Evolutionary conservation across 768 basidiomycete species (phyloP), one percentile per base, ranked within the genome.

Genomic region (Tulasnella sp.): DNA sequence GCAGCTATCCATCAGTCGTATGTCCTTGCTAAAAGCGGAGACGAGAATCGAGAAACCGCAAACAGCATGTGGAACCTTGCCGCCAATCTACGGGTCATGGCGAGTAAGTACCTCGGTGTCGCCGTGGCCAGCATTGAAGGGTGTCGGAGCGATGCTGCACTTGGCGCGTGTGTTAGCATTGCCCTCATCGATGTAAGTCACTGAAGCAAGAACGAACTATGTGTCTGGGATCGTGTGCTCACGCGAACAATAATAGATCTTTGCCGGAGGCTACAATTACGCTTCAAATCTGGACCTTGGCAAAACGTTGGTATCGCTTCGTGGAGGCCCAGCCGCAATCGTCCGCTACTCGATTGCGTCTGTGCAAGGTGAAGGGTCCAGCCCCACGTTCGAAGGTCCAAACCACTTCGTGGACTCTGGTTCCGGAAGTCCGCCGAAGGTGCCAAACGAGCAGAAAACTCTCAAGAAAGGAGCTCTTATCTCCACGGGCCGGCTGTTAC

Each of bases 291-390:
- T 85, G 75, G 82, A 81, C 29, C 78, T 85, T 54, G 84, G 83
- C 29, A 84, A 84, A 79, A 81, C 79, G 37, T 79, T 86, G 67
- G 82, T 86, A 75, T 80, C 83, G 77, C 78, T 84, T 81, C 85
- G 84, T 74, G 87, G 87, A 67, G 84, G 85, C 69, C 85, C 85
- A 14, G 83, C 83, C 22, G 83, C 80, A 31, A 83, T 84, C 74
- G 77, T 84, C 67, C 80, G 79, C 19, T 77, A 75, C 38, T 80
- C 82, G 6, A 31, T 71, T 5, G 71, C 77, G 19, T 72, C 77
- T 15, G 64, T 78, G 8, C 77, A 74, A 31, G 80, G 80, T 36
- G 80, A 81, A 11, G 82, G 81, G 17, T 80, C 80, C 31, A 81
- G 78, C 29, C 77, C 74, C 2, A 37, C 74, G 2, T 68, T 76